Conservation (phyloP, 352 stramenopile genomes). For the Pseudoperonospora humuli region DNA sequence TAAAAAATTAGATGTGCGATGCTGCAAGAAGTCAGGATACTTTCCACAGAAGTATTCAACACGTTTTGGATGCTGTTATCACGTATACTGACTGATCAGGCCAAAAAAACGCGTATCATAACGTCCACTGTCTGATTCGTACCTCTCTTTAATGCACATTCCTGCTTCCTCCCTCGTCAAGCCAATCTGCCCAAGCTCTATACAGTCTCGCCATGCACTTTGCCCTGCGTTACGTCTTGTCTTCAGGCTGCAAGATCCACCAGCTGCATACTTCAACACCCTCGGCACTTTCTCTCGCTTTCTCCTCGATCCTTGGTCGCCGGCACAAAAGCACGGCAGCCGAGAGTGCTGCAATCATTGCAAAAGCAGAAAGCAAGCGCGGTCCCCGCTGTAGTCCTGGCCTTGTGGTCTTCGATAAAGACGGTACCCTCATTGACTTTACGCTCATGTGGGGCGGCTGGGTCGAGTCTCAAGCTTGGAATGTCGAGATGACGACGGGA, state of each 20-base stretch:
- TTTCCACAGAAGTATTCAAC: not conserved
- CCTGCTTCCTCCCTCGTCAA: constrained; percentile 10
- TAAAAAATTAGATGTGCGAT: too few relatives aligned
- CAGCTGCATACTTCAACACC: constrained; percentile 6
- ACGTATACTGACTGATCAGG: too few relatives aligned
- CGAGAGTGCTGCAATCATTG: constrained; percentile 19
- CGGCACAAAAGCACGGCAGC: constrained; percentile 22
- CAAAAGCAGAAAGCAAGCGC: constrained; percentile 16
- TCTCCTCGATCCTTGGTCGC: constrained; percentile 3
- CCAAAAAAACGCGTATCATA: too few relatives aligned
- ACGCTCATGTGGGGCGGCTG: constrained; percentile 86
- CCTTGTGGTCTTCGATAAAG: constrained; percentile 87
- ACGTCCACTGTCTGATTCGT: too few relatives aligned
- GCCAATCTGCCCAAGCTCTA: not conserved
- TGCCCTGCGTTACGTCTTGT: constrained; percentile 5
- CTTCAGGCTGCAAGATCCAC: not conserved
- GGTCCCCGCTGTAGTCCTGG: constrained; percentile 41
- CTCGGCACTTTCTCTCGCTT: not conserved
- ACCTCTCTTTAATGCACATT: too few relatives aligned
- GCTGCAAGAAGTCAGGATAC: not conserved
- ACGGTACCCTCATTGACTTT: constrained; percentile 87
- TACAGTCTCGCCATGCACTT: too few relatives aligned
- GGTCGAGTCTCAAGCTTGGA: constrained; percentile 79
- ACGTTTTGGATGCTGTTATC: too few relatives aligned
- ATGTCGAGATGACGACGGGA: constrained; percentile 76